Base-by-base conservation (phyloP, 1,139 yeast genomes). In the Geotrichum carabidarum region DNA sequence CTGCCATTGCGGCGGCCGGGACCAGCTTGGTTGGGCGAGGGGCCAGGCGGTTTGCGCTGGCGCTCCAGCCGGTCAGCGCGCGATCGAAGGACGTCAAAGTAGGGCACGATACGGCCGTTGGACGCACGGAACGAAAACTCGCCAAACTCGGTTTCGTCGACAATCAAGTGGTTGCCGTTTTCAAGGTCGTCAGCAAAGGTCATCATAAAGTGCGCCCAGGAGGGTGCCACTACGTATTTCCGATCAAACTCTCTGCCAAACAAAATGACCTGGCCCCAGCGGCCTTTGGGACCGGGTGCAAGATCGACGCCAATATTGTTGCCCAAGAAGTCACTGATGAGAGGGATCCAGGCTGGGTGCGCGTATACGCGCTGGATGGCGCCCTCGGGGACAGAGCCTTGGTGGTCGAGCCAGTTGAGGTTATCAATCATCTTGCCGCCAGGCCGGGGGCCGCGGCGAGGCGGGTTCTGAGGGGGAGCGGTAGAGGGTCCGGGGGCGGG, bases 191-290 rank as follows among this genome's bases (percentile, higher is more conserved):
- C 87, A 31, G 94, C 96, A 70, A 87, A 86, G 36, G 79, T 76
- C 54, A 89, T 74, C 53, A 89, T 71, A 68, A 90, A 90, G 61
- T 86, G 90, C 37, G 95, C 96, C 86, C 94, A 90, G 57, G 83
- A 84, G 50, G 83, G 82, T 15, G 96, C 90, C 31, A 89, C 73
- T 48, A 79, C 86, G 68, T 78, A 87, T 68, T 89, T 89, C 44
- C 85, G 79, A 70, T 89, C 97, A 65, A 85, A 88, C 57, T 91
- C 97, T 63, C 95, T 80, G 42, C 97, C 97, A 70, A 88, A 90
- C 53, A 88, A 67, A 56, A 91, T 87, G 30, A 88, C 87, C 68
- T 90, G 96, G 14, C 97, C 98, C 75, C 82, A 78, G 45, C 71
- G 75, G 35, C 96, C 96, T 15, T 74, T 71, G 2, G 81, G 75